Conservation (phyloP, 2,329 filamentous ascomycete species). For the Cordyceps javanica region DNA sequence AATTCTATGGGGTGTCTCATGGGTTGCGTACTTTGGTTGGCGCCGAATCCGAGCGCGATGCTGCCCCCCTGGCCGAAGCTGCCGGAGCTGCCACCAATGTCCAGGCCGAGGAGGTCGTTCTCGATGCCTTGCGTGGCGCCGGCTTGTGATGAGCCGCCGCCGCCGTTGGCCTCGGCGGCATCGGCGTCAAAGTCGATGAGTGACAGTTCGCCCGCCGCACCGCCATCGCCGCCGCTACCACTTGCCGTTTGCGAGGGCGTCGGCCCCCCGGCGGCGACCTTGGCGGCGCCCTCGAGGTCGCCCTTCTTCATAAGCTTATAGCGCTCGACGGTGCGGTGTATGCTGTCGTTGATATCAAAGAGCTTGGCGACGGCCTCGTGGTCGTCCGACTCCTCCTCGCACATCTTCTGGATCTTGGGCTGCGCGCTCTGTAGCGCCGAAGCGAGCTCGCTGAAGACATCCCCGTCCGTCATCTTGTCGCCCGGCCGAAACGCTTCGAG, state of each 20-base stretch:
- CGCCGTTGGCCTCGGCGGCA: conserved; percentile 47
- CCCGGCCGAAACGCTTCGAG: conserved; percentile 77
- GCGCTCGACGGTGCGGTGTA: conserved; percentile 90
- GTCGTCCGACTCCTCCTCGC: conserved; percentile 96
- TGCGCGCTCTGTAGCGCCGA: conserved; percentile 86
- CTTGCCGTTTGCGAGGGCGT: conserved; percentile 47
- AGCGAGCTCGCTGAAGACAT: conserved; percentile 77
- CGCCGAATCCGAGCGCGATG: conserved; percentile 75
- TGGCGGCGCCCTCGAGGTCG: conserved; percentile 75
- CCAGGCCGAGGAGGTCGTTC: conserved; percentile 85
- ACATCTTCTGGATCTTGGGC: conserved; percentile 99
- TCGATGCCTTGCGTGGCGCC: conserved; percentile 55
- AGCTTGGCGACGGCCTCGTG: conserved; percentile 92
- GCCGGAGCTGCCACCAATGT: conserved; percentile 58
- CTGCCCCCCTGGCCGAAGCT: conserved; percentile 69
- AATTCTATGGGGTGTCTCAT: not conserved
- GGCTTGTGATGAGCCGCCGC: conserved; percentile 38
- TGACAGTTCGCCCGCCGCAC: conserved; percentile 66
- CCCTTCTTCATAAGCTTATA: conserved; percentile 97
- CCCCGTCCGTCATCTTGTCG: conserved; percentile 65
- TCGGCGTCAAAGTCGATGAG: conserved; percentile 84
- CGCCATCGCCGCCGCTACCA: conserved; percentile 30
- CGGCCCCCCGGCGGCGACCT: conserved; percentile 69
- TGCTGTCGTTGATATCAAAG: conserved; percentile 97
- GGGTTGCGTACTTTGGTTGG: conserved; percentile 56